Evolutionary conservation across 306 rosid species (phyloP), one percentile per base, ranked within the genome.

Genomic region (Inga laurina): DNA sequence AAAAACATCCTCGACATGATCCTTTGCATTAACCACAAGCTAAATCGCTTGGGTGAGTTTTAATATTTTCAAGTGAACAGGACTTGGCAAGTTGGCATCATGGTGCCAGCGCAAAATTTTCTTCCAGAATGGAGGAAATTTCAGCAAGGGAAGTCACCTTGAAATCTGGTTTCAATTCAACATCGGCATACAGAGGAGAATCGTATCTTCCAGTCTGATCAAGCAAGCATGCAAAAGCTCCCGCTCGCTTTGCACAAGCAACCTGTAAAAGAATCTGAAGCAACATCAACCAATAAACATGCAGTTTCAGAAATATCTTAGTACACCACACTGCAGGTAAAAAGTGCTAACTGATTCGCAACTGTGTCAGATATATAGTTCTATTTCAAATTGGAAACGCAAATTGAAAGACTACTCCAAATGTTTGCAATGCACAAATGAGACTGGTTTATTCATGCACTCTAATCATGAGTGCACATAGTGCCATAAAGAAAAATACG

Each of bases 161-260:
- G 86, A 90, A 92, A 92, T 95, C 94, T 54, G 99, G 97, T 85
- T 89, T 90, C 43, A 81, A 66, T 56, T 88, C 83, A 57, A 87
- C 73, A 62, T 85, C 49, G 16, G 89, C 90, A 39, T 56, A 91
- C 75, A 84, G 86, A 1, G 91, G 91, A 30, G 94, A 84, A 79
- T 91, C 88, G 32, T 91, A 93, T 84, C 89, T 90, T 79, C 99
- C 97, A 8, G 81, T 90, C 88, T 96, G 86, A 79, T 92, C 98
- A 70, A 96, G 98, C 88, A 96, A 82, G 87, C 99, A 96, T 64
- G 99, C 85, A 84, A 89, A 86, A 11, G 97, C 93, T 85, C 98
- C 99, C 13, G 98, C 99, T 68, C 71, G 88, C 89, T 90, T 93
- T 48, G 94, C 99, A 54, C 99, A 96, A 32, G 79, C 93, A 79